phyloP scores from a whole-genome alignment of 306 rosid species.

The Calophaca sinica region DNA sequence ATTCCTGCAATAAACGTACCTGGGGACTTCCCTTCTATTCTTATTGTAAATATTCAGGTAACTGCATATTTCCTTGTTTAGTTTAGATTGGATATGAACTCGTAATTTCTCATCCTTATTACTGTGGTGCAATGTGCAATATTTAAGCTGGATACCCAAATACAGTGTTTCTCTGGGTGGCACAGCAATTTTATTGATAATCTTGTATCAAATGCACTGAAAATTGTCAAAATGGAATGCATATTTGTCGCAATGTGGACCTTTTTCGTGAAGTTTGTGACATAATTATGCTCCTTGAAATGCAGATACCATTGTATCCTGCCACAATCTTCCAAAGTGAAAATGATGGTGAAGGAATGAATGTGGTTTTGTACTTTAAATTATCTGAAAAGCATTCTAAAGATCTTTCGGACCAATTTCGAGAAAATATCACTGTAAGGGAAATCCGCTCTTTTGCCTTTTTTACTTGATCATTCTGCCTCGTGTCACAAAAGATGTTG shows the following conservation, averaged over 20 bases:
- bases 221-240: conserved; percentile 16
- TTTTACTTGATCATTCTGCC: conserved; percentile 7
- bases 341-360: conserved; percentile 97
- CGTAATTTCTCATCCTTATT: conserved; percentile 28
- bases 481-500: conserved; percentile 15
- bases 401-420: conserved; percentile 79
- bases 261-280: background rate
- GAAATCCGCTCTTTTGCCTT: conserved; percentile 6
- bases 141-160: background rate
- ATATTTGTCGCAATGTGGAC: background rate
- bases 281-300: conserved; percentile 38
- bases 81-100: conserved; percentile 25
- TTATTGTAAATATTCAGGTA: conserved; percentile 92
- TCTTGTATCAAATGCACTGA: conserved; percentile 1
- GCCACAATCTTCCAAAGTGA: conserved; percentile 84
- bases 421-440: conserved; percentile 79
- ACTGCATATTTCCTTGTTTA: background rate
- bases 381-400: conserved; percentile 77
- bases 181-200: conserved; percentile 6
- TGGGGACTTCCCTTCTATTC: conserved; percentile 83
- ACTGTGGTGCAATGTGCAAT: background rate
- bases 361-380: conserved; percentile 83
- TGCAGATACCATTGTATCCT: conserved; percentile 94
- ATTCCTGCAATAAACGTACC: conserved; percentile 69
- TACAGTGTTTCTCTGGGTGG: background rate